Evolutionary conservation across 148 eudicot species (phyloP).

Genomic region (Pharnaceum exiguum): DNA sequence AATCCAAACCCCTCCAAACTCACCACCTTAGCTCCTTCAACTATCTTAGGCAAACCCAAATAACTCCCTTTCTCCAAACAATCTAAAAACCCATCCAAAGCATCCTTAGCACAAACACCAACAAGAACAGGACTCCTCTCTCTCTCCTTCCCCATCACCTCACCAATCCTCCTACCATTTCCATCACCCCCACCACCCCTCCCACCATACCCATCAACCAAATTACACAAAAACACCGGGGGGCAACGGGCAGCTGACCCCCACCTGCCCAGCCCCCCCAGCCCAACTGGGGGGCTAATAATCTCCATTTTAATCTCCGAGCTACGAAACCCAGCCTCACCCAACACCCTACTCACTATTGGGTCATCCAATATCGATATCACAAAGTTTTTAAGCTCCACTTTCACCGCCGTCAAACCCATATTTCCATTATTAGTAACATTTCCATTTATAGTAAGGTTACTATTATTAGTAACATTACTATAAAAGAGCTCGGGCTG

Average conservation of each 20-base stretch:
- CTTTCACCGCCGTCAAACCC: slow-evolving; percentile 46
- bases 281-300: slow-evolving; percentile 35
- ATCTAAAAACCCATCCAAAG: slow-evolving; percentile 32
- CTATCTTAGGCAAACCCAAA: slow-evolving; percentile 26
- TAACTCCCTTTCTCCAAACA: slow-evolving; percentile 21
- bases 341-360: slow-evolving; percentile 74
- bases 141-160: slow-evolving; percentile 37
- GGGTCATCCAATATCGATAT: slow-evolving; percentile 85
- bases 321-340: slow-evolving; percentile 86
- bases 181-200: slow-evolving; percentile 34
- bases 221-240: slow-evolving; percentile 52
- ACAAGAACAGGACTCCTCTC: slow-evolving; percentile 58
- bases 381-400: slow-evolving; percentile 73
- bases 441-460: background rate
- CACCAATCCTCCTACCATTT: slow-evolving; percentile 46
- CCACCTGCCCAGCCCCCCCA: slow-evolving; percentile 5
- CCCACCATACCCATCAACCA: slow-evolving; percentile 22
- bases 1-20: slow-evolving; percentile 36
- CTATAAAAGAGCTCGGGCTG: slow-evolving; percentile 51
- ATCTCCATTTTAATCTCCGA: slow-evolving; percentile 60
- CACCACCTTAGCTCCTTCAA: slow-evolving; percentile 38
- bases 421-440: slow-evolving; percentile 16
- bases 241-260: slow-evolving; percentile 27
- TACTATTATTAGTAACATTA: background rate
- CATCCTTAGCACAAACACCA: slow-evolving; percentile 58